phyloP scores from a whole-genome alignment of 192 early-diverging fungal species.

The Dimargaris verticillata region DNA sequence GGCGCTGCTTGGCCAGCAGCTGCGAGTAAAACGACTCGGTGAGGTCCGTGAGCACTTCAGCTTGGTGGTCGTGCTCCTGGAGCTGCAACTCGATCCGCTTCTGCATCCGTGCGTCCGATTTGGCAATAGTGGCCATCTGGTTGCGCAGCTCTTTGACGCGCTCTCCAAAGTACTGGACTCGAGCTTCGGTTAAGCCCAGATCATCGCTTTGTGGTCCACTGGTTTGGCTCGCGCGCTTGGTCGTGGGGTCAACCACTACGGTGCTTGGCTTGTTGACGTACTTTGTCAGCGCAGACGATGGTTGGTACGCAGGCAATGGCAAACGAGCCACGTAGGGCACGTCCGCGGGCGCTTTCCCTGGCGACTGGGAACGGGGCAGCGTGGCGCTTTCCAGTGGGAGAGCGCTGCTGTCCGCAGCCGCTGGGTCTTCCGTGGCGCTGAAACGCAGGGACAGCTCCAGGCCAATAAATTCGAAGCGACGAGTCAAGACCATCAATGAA shows the following conservation, averaged over 20 bases:
- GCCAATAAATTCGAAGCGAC: background rate
- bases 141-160: background rate
- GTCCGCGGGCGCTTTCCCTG: background rate
- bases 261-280: background rate
- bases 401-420: background rate
- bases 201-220: background rate
- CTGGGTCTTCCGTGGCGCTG: background rate
- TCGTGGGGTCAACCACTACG: background rate
- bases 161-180: slow-evolving; percentile 1
- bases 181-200: background rate
- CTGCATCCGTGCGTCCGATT: background rate
- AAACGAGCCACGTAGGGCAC: slow-evolving; percentile 1
- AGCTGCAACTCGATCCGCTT: background rate
- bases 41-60: background rate
- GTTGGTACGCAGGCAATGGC: background rate
- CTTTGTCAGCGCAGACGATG: background rate
- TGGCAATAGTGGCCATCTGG: background rate
- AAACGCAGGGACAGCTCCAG: slow-evolving; percentile 3
- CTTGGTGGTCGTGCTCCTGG: slow-evolving; percentile 2
- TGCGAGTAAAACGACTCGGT: slow-evolving; percentile 1
- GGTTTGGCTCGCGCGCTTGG: background rate
- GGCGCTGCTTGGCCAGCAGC: background rate
- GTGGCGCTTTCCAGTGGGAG: no score
- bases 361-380: background rate
- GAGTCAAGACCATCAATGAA: slow-evolving; percentile 2